phyloP scores from a whole-genome alignment of 1,284 basidiomycete genomes.

The Abortiporus biennis region DNA sequence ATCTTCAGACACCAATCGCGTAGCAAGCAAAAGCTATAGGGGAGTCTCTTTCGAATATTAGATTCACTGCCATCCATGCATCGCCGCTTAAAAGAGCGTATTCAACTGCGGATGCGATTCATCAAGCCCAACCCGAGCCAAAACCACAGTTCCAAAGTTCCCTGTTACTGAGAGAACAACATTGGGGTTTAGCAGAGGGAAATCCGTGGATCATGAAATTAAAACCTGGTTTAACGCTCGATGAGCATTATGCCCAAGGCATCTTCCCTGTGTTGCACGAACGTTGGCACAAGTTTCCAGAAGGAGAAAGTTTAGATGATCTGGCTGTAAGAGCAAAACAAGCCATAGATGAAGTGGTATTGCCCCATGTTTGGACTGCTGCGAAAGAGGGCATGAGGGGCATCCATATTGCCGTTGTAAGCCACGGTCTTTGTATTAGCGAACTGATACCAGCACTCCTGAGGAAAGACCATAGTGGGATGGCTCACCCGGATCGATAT shows the following conservation, averaged over 20 bases:
- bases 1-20: conserved; percentile 2
- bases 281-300: conserved; percentile 56
- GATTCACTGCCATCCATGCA: conserved; percentile 67
- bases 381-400: conserved; percentile 31
- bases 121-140: conserved; percentile 41
- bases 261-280: conserved; percentile 43
- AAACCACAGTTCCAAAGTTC: conserved; percentile 51
- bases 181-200: conserved; percentile 75
- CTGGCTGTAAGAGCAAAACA: conserved; percentile 53
- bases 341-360: conserved; percentile 52
- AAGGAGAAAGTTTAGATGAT: conserved; percentile 72
- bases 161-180: conserved; percentile 53
- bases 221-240: conserved; percentile 31
- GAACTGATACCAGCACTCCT: conserved; percentile 54
- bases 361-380: conserved; percentile 49
- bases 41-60: conserved; percentile 49
- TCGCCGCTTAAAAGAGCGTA: conserved; percentile 78
- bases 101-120: conserved; percentile 62
- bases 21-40: conserved; percentile 84
- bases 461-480: conserved; percentile 30
- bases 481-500: conserved; percentile 30
- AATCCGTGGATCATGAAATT: conserved; percentile 36
- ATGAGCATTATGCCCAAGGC: conserved; percentile 45
- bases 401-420: conserved; percentile 66
- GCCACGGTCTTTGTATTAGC: conserved; percentile 75